Percentiles rank a stretch among this genome's conserved stretches.
phyloP scores from a whole-genome alignment of 2,329 filamentous ascomycete species.

The Diaporthe sp. region DNA sequence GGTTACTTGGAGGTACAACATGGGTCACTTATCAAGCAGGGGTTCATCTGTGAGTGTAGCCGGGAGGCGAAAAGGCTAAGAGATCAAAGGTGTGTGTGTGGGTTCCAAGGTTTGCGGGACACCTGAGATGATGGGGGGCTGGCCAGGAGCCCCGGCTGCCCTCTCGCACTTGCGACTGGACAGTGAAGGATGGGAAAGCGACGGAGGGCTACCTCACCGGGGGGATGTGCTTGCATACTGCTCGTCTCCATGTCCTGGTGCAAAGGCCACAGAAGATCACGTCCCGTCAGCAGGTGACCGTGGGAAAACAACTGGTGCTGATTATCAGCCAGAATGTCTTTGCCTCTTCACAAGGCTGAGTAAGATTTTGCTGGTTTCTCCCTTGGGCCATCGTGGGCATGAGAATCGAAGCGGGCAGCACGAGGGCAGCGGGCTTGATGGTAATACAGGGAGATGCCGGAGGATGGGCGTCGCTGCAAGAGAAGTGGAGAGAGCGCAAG shows the following conservation, averaged over 20 bases:
- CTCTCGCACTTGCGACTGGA: conserved; percentile 38
- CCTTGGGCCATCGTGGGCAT: neutral
- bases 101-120: conserved; percentile 35
- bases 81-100: conserved; percentile 43
- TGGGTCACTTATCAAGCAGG: conserved; percentile 42
- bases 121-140: conserved; percentile 40
- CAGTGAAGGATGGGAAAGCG: conserved; percentile 23
- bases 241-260: conserved; percentile 12
- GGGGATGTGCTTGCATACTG: conserved; percentile 17
- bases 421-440: conserved; percentile 2
- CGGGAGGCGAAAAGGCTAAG: conserved; percentile 40
- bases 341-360: conserved; percentile 6
- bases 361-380: neutral
- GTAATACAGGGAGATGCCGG: conserved; percentile 6
- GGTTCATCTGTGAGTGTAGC: conserved; percentile 34
- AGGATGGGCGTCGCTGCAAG: conserved; percentile 25
- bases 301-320: conserved; percentile 18
- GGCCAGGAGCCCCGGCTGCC: conserved; percentile 30
- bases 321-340: conserved; percentile 10
- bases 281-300: conserved; percentile 10
- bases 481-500: conserved; percentile 27
- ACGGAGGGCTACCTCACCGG: conserved; percentile 28
- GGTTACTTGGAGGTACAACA: conserved; percentile 40
- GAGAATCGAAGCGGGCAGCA: conserved; percentile 12
- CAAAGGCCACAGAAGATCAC: neutral